phyloP scores from a whole-genome alignment of 805 yeast species.

The Yamadazyma endophytica region DNA sequence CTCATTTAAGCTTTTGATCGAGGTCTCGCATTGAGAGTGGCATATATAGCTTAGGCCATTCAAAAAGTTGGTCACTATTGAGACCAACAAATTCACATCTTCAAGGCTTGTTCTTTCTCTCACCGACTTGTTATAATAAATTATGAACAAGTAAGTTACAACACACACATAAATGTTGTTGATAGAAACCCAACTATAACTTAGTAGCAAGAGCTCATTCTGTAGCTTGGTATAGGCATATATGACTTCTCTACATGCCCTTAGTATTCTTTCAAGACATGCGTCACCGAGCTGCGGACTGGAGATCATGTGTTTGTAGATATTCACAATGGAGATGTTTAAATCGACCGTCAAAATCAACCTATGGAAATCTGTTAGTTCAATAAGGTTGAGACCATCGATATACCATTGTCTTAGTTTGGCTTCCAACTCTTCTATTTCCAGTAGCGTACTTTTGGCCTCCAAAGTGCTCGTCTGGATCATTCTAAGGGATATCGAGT shows the following conservation, averaged over 20 bases:
- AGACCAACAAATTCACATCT: background rate
- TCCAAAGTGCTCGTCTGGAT: no score
- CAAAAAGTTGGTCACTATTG: conserved; percentile 1
- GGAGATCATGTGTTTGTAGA: no score
- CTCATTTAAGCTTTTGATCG: background rate
- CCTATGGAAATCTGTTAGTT: no score
- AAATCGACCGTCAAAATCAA: no score
- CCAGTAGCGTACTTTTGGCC: no score
- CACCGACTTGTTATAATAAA: conserved; percentile 4
- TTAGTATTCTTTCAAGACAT: conserved; percentile 7
- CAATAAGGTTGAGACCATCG: no score
- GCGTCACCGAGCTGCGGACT: background rate
- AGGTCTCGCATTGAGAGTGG: conserved; percentile 2
- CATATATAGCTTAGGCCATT: conserved; percentile 4
- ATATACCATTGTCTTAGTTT: no score
- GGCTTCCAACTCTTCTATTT: no score
- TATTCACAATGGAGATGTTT: no score
- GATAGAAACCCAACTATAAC: conserved; percentile 15
- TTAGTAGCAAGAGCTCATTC: conserved; percentile 7
- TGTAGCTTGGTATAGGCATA: conserved; percentile 6
- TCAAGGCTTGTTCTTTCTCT: background rate
- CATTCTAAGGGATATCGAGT: no score
- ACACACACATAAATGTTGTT: conserved; percentile 11
- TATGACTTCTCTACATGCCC: conserved; percentile 11
- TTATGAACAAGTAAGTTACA: conserved; percentile 9